Evolutionary conservation across 495 filamentous ascomycete species (phyloP).

Genomic region (Tuber brumale): DNA sequence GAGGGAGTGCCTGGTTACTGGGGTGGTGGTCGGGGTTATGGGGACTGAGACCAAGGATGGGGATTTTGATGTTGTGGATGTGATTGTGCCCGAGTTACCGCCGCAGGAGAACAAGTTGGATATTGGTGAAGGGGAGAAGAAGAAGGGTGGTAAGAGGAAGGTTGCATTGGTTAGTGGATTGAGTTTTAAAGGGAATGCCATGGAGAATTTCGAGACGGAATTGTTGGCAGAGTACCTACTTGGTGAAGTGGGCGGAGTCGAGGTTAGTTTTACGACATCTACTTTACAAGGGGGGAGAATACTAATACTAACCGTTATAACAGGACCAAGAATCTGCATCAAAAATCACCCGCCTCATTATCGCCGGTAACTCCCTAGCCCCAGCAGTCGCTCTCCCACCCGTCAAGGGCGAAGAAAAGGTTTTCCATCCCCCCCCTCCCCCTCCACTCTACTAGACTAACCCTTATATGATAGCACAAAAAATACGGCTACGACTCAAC

Average conservation of each 20-base stretch:
- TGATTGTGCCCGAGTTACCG: slow-evolving; percentile 78
- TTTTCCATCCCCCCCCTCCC: not conserved
- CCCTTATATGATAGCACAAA: slow-evolving; percentile 46
- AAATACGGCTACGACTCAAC: slow-evolving; percentile 94
- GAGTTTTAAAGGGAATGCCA: slow-evolving; percentile 65
- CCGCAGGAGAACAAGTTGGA: slow-evolving; percentile 52
- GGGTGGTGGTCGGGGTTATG: slow-evolving; percentile 81
- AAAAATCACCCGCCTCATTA: slow-evolving; percentile 74
- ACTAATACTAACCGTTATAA: not conserved
- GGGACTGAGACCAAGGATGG: slow-evolving; percentile 89
- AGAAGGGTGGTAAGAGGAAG: slow-evolving; percentile 50
- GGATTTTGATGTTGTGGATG: slow-evolving; percentile 84
- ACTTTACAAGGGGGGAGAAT: not conserved
- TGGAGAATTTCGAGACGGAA: slow-evolving; percentile 63
- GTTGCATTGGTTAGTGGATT: slow-evolving; percentile 87
- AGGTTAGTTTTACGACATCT: slow-evolving; percentile 26
- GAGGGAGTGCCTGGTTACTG: slow-evolving; percentile 70
- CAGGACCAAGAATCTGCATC: slow-evolving; percentile 53
- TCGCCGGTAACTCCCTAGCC: slow-evolving; percentile 82
- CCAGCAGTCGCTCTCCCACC: slow-evolving; percentile 47
- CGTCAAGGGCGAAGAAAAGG: slow-evolving; percentile 33
- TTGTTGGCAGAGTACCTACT: slow-evolving; percentile 81
- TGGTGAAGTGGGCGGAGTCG: slow-evolving; percentile 63
- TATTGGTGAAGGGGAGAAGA: slow-evolving; percentile 46
- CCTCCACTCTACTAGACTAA: not conserved